A percentile compares a stretch with the other conserved stretches of the same genome.
Conservation (phyloP, 305 asterid genomes). For the Withania somnifera region DNA sequence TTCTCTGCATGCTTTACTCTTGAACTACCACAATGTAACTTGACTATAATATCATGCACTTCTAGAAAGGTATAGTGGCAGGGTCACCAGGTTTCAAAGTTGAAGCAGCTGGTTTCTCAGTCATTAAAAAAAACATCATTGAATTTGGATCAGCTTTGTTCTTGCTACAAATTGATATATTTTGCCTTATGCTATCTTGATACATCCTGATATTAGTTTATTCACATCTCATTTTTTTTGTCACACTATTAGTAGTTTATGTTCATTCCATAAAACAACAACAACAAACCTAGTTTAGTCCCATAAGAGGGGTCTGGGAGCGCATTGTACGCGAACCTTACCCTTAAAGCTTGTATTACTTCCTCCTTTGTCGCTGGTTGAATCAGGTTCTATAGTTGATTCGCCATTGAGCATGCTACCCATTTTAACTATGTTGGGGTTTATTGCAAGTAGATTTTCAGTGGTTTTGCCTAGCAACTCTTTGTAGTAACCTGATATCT, state of each 20-base stretch:
- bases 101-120: background rate
- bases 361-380: too few relatives aligned
- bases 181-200: background rate
- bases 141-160: background rate
- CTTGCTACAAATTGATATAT: background rate
- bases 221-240: background rate
- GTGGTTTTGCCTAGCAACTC: too few relatives aligned
- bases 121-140: background rate
- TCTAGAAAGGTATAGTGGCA: background rate
- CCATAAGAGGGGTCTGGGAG: too few relatives aligned
- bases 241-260: background rate
- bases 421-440: too few relatives aligned
- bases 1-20: background rate
- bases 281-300: too few relatives aligned
- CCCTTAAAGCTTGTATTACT: too few relatives aligned
- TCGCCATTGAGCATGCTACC: too few relatives aligned
- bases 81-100: background rate
- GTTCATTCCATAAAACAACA: too few relatives aligned
- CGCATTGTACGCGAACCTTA: too few relatives aligned
- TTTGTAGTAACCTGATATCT: too few relatives aligned
- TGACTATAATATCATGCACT: background rate
- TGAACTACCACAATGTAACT: background rate
- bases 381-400: too few relatives aligned
- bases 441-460: too few relatives aligned
- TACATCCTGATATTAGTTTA: background rate